These are phyloP conservation scores for Penicillium waksmanii DNA, from an alignment of 495 filamentous ascomycete genomes.

Conservation along the genomic window DNA sequence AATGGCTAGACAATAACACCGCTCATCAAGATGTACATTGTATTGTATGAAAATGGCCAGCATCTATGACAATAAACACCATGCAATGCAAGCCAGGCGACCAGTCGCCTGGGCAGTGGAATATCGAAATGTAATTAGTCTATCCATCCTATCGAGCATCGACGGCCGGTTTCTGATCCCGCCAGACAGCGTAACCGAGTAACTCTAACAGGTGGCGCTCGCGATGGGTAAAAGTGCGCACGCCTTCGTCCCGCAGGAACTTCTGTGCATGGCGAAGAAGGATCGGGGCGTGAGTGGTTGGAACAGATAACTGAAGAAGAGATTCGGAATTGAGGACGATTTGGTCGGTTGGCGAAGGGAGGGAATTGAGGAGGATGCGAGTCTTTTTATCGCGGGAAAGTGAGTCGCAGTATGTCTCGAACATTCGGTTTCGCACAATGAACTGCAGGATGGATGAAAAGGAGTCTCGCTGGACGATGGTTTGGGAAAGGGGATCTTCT, in stretches of 20 bases:
- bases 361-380: slow-evolving; percentile 10
- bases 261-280: slow-evolving; percentile 24
- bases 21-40: too few relatives aligned
- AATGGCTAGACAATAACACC: too few relatives aligned
- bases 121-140: too few relatives aligned
- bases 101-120: too few relatives aligned
- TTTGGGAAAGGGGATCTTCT: slow-evolving; percentile 13
- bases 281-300: slow-evolving; percentile 5
- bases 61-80: too few relatives aligned
- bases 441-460: slow-evolving; percentile 39
- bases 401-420: slow-evolving; percentile 41
- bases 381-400: slow-evolving; percentile 33
- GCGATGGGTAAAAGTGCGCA: slow-evolving; percentile 38
- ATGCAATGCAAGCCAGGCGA: too few relatives aligned
- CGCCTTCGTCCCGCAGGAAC: slow-evolving; percentile 35
- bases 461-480: slow-evolving; percentile 24
- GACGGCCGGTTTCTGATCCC: slow-evolving; percentile 31
- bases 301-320: slow-evolving; percentile 10
- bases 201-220: slow-evolving; percentile 50
- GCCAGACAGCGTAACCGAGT: slow-evolving; percentile 41
- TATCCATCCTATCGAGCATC: not conserved
- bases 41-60: too few relatives aligned
- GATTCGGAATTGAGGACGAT: slow-evolving; percentile 24
- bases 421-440: slow-evolving; percentile 40
- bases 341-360: slow-evolving; percentile 13